Percentiles rank a stretch among this genome's conserved stretches.
Conservation (phyloP, 1,284 basidiomycete species). For the Fomitopsis pinicola region DNA sequence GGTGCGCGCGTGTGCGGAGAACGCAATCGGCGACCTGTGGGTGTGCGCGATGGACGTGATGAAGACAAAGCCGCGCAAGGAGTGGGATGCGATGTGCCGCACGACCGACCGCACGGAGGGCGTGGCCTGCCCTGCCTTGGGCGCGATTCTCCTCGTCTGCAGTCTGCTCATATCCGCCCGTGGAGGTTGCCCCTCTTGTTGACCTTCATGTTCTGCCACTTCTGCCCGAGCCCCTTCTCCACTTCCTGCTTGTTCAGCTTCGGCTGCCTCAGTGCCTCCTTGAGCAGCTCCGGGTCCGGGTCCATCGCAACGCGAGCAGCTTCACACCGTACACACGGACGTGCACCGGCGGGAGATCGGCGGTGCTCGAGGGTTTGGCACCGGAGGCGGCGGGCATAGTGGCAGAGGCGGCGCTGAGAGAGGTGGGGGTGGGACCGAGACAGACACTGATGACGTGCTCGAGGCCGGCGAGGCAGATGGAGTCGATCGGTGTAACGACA, state of each 20-base stretch:
- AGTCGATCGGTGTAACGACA: slow-evolving; percentile 47
- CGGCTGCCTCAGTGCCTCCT: slow-evolving; percentile 77
- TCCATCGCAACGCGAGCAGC: slow-evolving; percentile 73
- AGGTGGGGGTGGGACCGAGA: slow-evolving; percentile 61
- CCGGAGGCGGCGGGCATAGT: slow-evolving; percentile 22
- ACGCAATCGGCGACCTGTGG: no score
- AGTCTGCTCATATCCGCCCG: slow-evolving; percentile 79
- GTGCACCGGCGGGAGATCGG: slow-evolving; percentile 75
- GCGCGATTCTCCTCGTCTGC: slow-evolving; percentile 89
- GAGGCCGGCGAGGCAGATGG: slow-evolving; percentile 80
- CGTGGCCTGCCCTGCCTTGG: slow-evolving; percentile 54
- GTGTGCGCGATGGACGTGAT: no score
- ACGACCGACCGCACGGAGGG: no score
- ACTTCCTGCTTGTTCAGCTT: slow-evolving; percentile 85
- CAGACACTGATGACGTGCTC: slow-evolving; percentile 92
- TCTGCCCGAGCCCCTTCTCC: slow-evolving; percentile 87
- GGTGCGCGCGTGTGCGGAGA: no score
- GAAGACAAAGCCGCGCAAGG: no score
- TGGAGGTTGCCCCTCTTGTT: slow-evolving; percentile 98
- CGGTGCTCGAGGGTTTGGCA: slow-evolving; percentile 34
- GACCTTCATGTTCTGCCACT: slow-evolving; percentile 92
- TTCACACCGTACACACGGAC: slow-evolving; percentile 84
- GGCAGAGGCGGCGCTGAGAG: slow-evolving; percentile 41
- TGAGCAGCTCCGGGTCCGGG: slow-evolving; percentile 78
- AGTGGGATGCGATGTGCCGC: no score